Evolutionary conservation across 2,329 filamentous ascomycete genomes (phyloP).

Genomic region (Falciphora oryzae): DNA sequence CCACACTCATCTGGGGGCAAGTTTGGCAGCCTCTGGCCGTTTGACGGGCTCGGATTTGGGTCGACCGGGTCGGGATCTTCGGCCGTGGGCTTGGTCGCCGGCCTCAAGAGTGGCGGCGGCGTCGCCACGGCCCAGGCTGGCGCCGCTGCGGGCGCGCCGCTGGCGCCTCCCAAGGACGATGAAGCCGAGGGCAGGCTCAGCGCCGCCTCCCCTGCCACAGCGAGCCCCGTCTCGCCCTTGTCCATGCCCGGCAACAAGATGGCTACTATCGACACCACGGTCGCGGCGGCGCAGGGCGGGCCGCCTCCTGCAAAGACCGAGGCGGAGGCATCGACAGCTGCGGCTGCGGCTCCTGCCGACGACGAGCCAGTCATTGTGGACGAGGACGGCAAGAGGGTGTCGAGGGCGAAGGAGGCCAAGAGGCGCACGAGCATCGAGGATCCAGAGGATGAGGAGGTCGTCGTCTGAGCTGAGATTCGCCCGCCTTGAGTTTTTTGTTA

Average conservation of each 20-base stretch:
- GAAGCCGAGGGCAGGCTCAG: constrained; percentile 19
- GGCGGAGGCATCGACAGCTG: neutral
- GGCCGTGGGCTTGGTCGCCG: neutral
- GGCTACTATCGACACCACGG: neutral
- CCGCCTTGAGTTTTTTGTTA: neutral
- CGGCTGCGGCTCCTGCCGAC: constrained; percentile 15
- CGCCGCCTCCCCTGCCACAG: neutral
- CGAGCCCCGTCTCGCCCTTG: neutral
- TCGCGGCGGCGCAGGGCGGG: neutral
- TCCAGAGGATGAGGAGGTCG: constrained; percentile 45
- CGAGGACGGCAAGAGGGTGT: constrained; percentile 38
- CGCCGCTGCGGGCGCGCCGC: too few relatives aligned
- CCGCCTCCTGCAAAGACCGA: neutral
- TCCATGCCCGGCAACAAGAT: neutral
- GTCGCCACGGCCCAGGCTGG: neutral
- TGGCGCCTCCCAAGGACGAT: constrained; percentile 13
- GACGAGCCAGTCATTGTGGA: constrained; percentile 26
- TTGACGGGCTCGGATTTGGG: constrained; percentile 36
- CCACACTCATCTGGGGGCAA: constrained; percentile 27
- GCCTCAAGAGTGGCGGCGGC: neutral
- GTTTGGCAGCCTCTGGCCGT: constrained; percentile 54
- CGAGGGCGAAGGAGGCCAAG: constrained; percentile 44
- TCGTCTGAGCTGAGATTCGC: constrained; percentile 16
- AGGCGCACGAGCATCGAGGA: constrained; percentile 55
- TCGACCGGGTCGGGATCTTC: constrained; percentile 3